Base-by-base conservation (phyloP, 2,329 filamentous ascomycete species). In the Fusarium abutilonis region DNA sequence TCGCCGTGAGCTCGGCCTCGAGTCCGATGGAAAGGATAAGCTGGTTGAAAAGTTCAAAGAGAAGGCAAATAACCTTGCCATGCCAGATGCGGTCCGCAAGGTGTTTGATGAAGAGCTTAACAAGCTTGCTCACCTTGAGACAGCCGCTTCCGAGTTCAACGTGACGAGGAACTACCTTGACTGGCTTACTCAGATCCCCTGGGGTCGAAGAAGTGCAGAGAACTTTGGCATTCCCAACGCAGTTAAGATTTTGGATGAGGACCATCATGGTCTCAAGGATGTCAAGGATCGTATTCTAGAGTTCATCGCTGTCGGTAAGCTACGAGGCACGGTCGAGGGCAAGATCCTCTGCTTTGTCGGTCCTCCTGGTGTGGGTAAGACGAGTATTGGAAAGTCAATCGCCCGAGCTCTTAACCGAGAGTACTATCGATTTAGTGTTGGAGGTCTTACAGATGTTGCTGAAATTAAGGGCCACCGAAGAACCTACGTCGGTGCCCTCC, bases 261-360 rank as follows among this genome's bases (percentile, higher is more conserved):
- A 99, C 73, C 95, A 99, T 74, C 93, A 99, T 74, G 95, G 95
- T 0, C 78, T 99, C 52, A 96, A 99, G 74, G 96, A 99, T 72
- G 95, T 99, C 76, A 99, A 99, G 77, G 95, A 99, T 74, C 91
- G 96, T 13, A 99, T 99, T 61, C 79, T 99, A 9, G 95, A 99
- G 75, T 99, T 99, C 73, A 99, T 99, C 69, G 95, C 95, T 0
- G 95, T 99, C 6, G 95, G 95, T 32, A 99, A 99, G 79, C 87
- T 99, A 26, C 89, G 95, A 43, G 95, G 96, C 36, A 97, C 94
- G 0, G 95, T 99, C 1, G 95, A 99, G 77, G 95, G 95, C 74
- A 99, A 99, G 80, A 99, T 99, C 50, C 81, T 99, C 35, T 99
- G 95, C 78, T 94, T 99, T 73, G 96, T 99, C 52, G 95, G 95